Base-by-base conservation (phyloP, 2,329 filamentous ascomycete genomes). In the Stagonosporopsis tanaceti region DNA sequence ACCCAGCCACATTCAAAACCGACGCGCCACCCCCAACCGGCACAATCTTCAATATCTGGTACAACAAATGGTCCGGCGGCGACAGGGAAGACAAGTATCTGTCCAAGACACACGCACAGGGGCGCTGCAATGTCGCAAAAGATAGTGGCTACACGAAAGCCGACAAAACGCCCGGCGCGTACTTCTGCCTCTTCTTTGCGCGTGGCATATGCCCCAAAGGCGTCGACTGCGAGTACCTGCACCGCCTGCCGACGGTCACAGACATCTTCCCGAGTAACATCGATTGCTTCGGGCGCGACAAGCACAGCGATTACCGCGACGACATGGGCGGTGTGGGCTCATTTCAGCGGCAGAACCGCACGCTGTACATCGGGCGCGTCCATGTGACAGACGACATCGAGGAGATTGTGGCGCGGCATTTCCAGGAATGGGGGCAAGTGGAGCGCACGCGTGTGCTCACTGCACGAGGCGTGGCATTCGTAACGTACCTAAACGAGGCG, bases 41-140 rank as follows among this genome's bases (percentile, higher is more conserved):
- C 50, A 96, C 92, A 0, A 92, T 93, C 57, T 99, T 95, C 84
- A 99, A 99, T 78, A 96, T 96, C 71, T 97, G 93, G 94, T 97
- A 97, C 80, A 97, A 97, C 81, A 98, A 97, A 79, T 98, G 94
- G 93, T 90, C 89, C 0, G 95, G 95, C 65, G 95, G 95, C 71
- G 95, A 99, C 78, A 87, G 93, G 59, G 94, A 98, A 73, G 93
- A 96, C 80, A 92, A 93, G 68, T 93, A 94, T 71, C 85, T 93
- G 4, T 92, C 90, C 34, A 89, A 97, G 73, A 90, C 89, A 0
- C 86, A 89, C 14, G 94, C 95, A 3, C 88, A 90, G 63, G 90
- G 89, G 2, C 90, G 96, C 53, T 98, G 95, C 82, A 95, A 93
- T 73, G 82, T 99, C 59, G 89, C 89, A 1, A 87, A 84, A 60